phyloP scores from a whole-genome alignment of 2,329 filamentous ascomycete species.

The Stagonosporopsis tanaceti region DNA sequence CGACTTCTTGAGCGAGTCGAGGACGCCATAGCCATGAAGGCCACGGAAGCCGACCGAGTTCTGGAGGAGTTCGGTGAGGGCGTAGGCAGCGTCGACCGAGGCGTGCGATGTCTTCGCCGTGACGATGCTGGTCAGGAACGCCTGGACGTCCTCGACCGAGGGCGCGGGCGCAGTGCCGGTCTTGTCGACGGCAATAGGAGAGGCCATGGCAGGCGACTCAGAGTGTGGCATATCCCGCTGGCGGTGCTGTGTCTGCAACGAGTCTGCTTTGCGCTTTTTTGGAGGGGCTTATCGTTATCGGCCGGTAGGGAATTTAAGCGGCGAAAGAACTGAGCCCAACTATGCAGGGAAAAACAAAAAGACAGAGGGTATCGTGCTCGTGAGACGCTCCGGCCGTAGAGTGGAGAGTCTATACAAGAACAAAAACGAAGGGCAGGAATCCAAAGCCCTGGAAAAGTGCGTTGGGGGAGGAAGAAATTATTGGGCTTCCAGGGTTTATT shows the following conservation, averaged over 20 bases:
- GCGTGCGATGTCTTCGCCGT: conserved; percentile 62
- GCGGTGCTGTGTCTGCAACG: conserved; percentile 11
- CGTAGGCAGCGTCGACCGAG: conserved; percentile 70
- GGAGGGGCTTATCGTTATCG: conserved; percentile 36
- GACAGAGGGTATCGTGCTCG: conserved; percentile 33
- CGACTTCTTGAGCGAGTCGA: conserved; percentile 75
- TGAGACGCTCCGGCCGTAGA: conserved; percentile 37
- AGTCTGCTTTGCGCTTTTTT: conserved; percentile 25
- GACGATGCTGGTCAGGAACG: conserved; percentile 55
- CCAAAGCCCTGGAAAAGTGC: conserved; percentile 11
- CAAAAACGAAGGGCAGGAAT: conserved; percentile 27
- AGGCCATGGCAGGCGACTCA: conserved; percentile 60
- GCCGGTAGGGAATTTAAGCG: conserved; percentile 39
- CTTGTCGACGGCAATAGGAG: conserved; percentile 57
- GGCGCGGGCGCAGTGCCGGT: conserved; percentile 53
- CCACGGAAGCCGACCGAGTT: conserved; percentile 72
- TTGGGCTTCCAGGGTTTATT: conserved; percentile 16
- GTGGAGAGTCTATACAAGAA: conserved; percentile 43
- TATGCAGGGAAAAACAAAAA: conserved; percentile 8
- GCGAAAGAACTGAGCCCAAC: conserved; percentile 19
- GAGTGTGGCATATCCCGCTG: conserved; percentile 57
- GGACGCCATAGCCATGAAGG: conserved; percentile 67
- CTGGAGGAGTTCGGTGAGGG: conserved; percentile 68
- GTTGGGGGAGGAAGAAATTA: conserved; percentile 12
- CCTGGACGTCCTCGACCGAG: conserved; percentile 55